These are phyloP conservation scores for Neurospora sp. DNA, from an alignment of 495 filamentous ascomycete species.

Conservation along the genomic window DNA sequence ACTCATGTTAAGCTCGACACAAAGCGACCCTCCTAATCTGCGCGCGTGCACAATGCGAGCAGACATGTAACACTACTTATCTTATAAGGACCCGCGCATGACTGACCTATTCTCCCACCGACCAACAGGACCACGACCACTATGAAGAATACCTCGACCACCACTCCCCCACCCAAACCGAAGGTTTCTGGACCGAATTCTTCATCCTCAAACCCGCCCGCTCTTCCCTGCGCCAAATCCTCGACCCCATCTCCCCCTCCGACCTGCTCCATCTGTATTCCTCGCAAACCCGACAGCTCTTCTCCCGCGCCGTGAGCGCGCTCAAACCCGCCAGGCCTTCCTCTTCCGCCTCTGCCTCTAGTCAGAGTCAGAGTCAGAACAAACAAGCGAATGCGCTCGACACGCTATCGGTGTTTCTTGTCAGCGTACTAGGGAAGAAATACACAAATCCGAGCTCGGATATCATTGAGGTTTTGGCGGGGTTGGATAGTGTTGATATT, in stretches of 20 bases:
- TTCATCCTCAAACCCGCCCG: constrained; percentile 79
- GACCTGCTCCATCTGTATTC: constrained; percentile 62
- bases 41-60: not conserved
- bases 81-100: not conserved
- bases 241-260: constrained; percentile 58
- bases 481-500: constrained; percentile 75
- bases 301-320: constrained; percentile 59
- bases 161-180: constrained; percentile 44
- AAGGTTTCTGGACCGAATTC: constrained; percentile 95
- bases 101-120: not conserved
- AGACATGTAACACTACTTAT: not conserved
- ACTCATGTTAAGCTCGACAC: not conserved
- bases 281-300: constrained; percentile 66
- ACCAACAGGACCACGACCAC: constrained; percentile 38
- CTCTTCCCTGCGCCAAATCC: constrained; percentile 50
- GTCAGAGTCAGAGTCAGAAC: not conserved
- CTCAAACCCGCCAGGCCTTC: constrained; percentile 32
- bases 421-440: constrained; percentile 68
- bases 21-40: not conserved
- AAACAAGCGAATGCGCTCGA: not conserved
- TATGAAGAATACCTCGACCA: constrained; percentile 29
- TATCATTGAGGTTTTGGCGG: constrained; percentile 80
- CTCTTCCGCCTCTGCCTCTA: not conserved
- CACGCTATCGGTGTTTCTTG: constrained; percentile 48
- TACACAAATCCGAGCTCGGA: constrained; percentile 96